Evolutionary conservation across 2,329 filamentous ascomycete species (phyloP).

Genomic region (Fusarium foetens): DNA sequence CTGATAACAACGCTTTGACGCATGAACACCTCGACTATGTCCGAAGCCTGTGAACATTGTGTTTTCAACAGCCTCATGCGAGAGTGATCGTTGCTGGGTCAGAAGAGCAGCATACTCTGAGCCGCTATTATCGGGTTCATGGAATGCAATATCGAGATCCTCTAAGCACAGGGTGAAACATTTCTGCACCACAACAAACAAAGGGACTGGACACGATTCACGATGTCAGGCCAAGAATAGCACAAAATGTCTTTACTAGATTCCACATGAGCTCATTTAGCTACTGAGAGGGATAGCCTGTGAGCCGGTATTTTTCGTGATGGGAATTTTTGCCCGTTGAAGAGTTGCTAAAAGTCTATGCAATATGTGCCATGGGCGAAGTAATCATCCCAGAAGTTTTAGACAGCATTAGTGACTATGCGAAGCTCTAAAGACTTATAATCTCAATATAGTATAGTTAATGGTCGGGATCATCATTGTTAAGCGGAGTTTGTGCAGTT

Average conservation of each 20-base stretch:
- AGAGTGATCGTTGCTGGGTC: slow-evolving; percentile 5
- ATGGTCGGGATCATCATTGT: not conserved
- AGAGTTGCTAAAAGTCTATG: not conserved
- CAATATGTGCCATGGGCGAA: not conserved
- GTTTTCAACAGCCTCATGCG: not conserved
- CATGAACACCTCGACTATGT: not conserved
- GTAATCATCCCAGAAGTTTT: not conserved
- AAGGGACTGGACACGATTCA: not conserved
- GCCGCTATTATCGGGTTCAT: not conserved
- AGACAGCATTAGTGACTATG: not conserved
- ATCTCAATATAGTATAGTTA: not conserved
- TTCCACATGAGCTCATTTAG: not conserved
- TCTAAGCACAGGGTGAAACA: slow-evolving; percentile 21
- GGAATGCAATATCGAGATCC: slow-evolving; percentile 23
- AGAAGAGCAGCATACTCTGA: not conserved
- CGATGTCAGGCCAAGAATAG: not conserved
- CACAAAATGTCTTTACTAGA: not conserved
- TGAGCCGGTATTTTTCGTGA: not conserved
- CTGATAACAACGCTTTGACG: not conserved
- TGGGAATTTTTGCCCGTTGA: not conserved
- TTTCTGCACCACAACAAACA: slow-evolving; percentile 8
- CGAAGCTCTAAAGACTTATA: not conserved
- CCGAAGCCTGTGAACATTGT: not conserved
- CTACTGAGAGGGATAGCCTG: not conserved
- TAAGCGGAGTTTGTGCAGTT: not conserved